Evolutionary conservation across 1,284 basidiomycete species (phyloP).

Genomic region (Paramarasmius palmivorus): DNA sequence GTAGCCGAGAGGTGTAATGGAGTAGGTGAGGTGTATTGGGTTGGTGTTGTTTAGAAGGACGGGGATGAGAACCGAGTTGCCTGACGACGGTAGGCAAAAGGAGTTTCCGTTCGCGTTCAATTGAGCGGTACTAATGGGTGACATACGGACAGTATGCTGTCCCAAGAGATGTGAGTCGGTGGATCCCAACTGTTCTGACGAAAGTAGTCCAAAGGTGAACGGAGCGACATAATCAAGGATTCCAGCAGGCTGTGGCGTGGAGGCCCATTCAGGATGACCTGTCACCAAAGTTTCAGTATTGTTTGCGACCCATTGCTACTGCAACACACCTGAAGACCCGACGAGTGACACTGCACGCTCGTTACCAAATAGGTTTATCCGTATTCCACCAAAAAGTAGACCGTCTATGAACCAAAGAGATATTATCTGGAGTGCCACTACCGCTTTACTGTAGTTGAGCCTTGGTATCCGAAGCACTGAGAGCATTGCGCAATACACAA

Average conservation of each 20-base stretch:
- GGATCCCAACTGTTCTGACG: conserved; percentile 31
- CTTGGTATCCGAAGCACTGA: conserved; percentile 76
- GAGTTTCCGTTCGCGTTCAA: conserved; percentile 71
- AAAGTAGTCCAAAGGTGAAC: conserved; percentile 48
- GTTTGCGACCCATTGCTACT: not conserved
- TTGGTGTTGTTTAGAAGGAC: conserved; percentile 90
- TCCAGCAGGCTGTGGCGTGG: conserved; percentile 44
- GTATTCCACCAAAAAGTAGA: conserved; percentile 71
- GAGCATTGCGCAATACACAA: conserved; percentile 59
- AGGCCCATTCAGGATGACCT: conserved; percentile 39
- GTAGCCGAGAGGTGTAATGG: conserved; percentile 69
- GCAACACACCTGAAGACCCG: conserved; percentile 29
- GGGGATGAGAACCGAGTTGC: conserved; percentile 66
- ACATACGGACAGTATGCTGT: conserved; percentile 88
- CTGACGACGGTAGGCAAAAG: conserved; percentile 68
- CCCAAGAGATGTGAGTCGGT: conserved; percentile 73
- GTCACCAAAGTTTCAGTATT: not conserved
- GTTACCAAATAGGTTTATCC: conserved; percentile 38
- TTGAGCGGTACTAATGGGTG: conserved; percentile 85
- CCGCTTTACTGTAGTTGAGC: conserved; percentile 65
- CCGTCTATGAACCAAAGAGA: conserved; percentile 64
- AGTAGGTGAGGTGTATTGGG: conserved; percentile 76
- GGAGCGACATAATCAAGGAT: conserved; percentile 46
- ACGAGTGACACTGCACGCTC: conserved; percentile 21
- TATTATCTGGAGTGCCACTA: conserved; percentile 60